phyloP scores from a whole-genome alignment of 2,329 filamentous ascomycete species.

The Alternaria ventricosa region DNA sequence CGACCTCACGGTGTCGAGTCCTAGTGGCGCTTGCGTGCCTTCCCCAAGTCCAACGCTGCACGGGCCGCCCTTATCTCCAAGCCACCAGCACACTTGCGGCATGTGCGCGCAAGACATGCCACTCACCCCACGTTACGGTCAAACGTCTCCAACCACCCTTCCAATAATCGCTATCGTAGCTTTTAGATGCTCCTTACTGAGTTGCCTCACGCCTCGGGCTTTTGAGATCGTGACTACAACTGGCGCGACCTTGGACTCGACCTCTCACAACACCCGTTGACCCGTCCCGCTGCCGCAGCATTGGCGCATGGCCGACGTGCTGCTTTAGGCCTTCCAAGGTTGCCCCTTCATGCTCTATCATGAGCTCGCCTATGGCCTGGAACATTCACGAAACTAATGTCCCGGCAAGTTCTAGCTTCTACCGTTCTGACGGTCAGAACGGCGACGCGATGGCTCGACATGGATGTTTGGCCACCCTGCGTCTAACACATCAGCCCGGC shows the following conservation, averaged over 20 bases:
- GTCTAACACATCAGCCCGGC: constrained; percentile 3
- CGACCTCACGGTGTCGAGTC: constrained; percentile 5
- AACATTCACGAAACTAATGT: not conserved
- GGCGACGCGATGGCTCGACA: constrained; percentile 5
- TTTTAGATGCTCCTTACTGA: not conserved
- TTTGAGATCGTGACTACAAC: not conserved
- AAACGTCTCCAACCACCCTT: not conserved
- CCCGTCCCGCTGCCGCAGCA: constrained; percentile 6
- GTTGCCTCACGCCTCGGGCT: not conserved
- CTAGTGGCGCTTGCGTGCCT: constrained; percentile 12
- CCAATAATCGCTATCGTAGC: not conserved
- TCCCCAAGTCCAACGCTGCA: constrained; percentile 11
- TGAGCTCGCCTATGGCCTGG: constrained; percentile 12
- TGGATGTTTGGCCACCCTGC: not conserved
- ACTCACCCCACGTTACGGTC: not conserved
- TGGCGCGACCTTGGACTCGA: not conserved
- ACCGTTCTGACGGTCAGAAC: not conserved
- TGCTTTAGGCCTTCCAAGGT: constrained; percentile 7
- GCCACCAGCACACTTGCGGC: constrained; percentile 8
- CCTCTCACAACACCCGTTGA: constrained; percentile 8
- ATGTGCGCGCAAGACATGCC: constrained; percentile 15
- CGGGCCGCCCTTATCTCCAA: constrained; percentile 8
- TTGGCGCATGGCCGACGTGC: constrained; percentile 8
- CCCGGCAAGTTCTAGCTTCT: not conserved
- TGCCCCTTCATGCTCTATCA: constrained; percentile 15